phyloP scores from a whole-genome alignment of 371 early-diverging fungal species.

The Lichtheimia ornata region DNA sequence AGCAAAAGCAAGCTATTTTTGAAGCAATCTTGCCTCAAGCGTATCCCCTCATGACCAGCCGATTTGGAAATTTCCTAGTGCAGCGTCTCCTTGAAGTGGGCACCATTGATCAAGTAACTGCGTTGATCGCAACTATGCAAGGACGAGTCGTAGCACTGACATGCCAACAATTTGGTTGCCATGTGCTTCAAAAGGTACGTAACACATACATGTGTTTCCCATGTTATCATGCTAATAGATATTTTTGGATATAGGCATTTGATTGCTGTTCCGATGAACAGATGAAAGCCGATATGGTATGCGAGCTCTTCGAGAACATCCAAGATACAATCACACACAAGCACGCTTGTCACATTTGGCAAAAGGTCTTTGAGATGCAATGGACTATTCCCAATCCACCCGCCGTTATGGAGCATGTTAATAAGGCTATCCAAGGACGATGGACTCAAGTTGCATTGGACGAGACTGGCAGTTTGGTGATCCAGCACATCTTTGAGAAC shows the following conservation, averaged over 20 bases:
- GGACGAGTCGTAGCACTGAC: constrained; percentile 66
- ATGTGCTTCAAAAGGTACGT: constrained; percentile 70
- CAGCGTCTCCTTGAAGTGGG: constrained; percentile 74
- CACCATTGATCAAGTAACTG: constrained; percentile 57
- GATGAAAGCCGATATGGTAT: constrained; percentile 56
- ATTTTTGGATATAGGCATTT: constrained; percentile 41
- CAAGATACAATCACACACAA: constrained; percentile 75
- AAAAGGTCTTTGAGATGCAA: constrained; percentile 73
- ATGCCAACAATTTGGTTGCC: constrained; percentile 80
- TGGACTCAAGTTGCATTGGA: constrained; percentile 77
- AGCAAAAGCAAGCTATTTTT: constrained; percentile 59
- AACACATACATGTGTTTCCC: constrained; percentile 17
- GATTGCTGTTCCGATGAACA: constrained; percentile 63
- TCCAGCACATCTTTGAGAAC: constrained; percentile 83
- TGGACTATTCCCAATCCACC: constrained; percentile 50
- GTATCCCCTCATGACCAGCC: constrained; percentile 67
- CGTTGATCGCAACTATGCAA: constrained; percentile 58
- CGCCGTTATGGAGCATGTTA: constrained; percentile 61
- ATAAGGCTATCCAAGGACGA: constrained; percentile 55
- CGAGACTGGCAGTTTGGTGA: constrained; percentile 78
- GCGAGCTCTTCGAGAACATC: constrained; percentile 64
- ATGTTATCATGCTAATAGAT: background rate
- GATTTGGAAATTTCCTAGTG: constrained; percentile 81
- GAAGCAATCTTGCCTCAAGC: constrained; percentile 61
- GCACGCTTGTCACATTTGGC: constrained; percentile 83